Evolutionary conservation across 441 rosid species (phyloP), one percentile per base, ranked within the genome.

Genomic region (Theobroma grandiflorum): DNA sequence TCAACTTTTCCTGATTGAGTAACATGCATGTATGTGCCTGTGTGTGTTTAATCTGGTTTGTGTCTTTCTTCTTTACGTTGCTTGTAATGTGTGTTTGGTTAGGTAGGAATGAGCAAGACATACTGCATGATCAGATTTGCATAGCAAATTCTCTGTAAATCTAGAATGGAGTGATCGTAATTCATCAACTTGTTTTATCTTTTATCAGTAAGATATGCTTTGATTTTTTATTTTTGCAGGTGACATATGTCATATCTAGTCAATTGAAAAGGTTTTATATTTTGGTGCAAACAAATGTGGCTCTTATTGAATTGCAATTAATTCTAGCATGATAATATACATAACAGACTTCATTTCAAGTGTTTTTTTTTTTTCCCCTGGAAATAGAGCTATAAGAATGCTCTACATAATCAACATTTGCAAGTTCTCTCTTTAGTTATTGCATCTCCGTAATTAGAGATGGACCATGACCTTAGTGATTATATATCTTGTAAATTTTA

Each of bases 11-110:
- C 50, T n/a, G 65, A 55, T 73, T 37, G 63, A 73, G 33, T 55
- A 42, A 55, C 50, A 55, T 37, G 63, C 35, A n/a, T 38, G 45
- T 38, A 18, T 31, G 61, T 6, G 1, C 16, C 1, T 35, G 64
- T n/a, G 33, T 18, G 50, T 55, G 18, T 72, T 72, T 72, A 72
- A 73, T 53, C 45, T 38, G 45, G 26, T 40, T 73, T 52, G n/a
- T 72, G 53, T 55, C 49, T 37, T 55, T 55, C 31, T 72, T 15
- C 45, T 72, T 50, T 37, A 35, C 43, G 33, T 50, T 53, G 33
- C 42, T 70, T 16, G 59, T 69, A 69, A 26, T 47, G 12, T 50
- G 6, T 31, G 61, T 71, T 71, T 40, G 4, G 42, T 26, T 26
- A 26, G 31, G 31, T 26, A 26, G 31, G 31, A 26, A 26, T 26